Evolutionary conservation across 2,329 filamentous ascomycete genomes (phyloP), one percentile per base, ranked within the genome.

Genomic region (Penicillium freii): DNA sequence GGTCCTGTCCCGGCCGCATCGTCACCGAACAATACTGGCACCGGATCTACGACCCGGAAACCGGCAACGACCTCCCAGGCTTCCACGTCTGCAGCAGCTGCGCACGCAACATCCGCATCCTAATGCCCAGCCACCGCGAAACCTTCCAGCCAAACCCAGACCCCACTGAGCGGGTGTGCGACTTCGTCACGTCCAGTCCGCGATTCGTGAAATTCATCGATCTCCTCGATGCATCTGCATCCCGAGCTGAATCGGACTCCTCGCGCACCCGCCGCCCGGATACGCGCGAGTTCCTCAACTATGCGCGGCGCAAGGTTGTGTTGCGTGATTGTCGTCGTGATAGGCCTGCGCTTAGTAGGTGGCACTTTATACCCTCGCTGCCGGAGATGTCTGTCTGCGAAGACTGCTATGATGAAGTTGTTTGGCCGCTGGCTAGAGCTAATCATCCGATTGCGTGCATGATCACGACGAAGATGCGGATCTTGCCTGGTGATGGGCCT

Each of bases 311-410:
- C 34, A 78, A 88, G 57, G 81, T 81, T 21, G 74, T 77, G 5
- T 73, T 84, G 29, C 79, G 82, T 3, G 85, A 91, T 69, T 95
- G 91, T 69, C 78, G 79, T 21, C 81, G 85, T 34, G 85, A 89
- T 69, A 82, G 80, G n/a, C 80, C 85, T 5, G 74, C 88, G 2
- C 73, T 79, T n/a, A 82, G 85, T 54, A 82, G 81, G 13, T 97
- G 92, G 92, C 87, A 95, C 72, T 86, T 84, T 54, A 91, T 95
- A 72, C 85, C 89, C 0, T 80, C 84, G 15, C 77, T 95, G 0
- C 90, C 89, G 0, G 84, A 92, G 47, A 85, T 96, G 66, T 91
- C 89, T 0, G 87, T 96, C 4, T 97, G 92, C 73, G 86, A 89
- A 62, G 90, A 93, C 73, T 97, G 92, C 73, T 96, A 89, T 71